These are phyloP conservation scores for Aquilaria malaccensis DNA, from an alignment of 345 rosid species.

Conservation along the genomic window DNA sequence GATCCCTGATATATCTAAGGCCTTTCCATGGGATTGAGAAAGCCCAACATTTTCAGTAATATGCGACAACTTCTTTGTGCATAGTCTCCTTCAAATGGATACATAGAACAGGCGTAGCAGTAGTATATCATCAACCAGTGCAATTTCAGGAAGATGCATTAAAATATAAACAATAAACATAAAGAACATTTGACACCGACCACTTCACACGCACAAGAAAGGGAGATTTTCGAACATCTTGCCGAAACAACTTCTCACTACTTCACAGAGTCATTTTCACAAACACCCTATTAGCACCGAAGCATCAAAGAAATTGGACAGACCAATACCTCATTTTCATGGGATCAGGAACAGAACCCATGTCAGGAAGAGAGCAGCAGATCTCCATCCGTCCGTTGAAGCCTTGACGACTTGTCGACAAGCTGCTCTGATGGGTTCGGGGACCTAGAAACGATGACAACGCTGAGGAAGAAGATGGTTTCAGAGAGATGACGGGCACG, in stretches of 20 bases:
- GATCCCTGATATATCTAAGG: no score
- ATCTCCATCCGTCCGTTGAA: conserved; percentile 25
- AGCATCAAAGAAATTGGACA: background rate
- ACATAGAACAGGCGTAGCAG: no score
- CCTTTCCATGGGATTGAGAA: no score
- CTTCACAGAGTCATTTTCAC: conserved; percentile 34
- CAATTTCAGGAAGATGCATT: background rate
- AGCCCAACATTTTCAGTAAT: no score
- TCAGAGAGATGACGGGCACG: conserved; percentile 23
- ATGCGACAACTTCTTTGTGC: no score
- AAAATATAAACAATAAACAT: background rate
- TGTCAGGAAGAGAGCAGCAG: conserved; percentile 43
- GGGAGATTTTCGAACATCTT: background rate
- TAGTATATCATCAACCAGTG: background rate
- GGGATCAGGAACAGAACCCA: conserved; percentile 41
- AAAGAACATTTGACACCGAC: background rate
- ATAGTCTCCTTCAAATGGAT: no score
- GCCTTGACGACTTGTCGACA: conserved; percentile 16
- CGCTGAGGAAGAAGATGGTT: conserved; percentile 22
- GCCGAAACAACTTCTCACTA: conserved; percentile 3
- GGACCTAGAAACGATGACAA: conserved; percentile 13
- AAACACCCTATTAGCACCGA: conserved; percentile 22
- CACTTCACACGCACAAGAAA: no score
- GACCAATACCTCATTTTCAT: conserved; percentile 35
- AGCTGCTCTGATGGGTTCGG: conserved; percentile 15